Percentiles rank a stretch among this genome's conserved stretches.
Conservation (phyloP, 2,329 filamentous ascomycete species). For the Claviceps purpurea region DNA sequence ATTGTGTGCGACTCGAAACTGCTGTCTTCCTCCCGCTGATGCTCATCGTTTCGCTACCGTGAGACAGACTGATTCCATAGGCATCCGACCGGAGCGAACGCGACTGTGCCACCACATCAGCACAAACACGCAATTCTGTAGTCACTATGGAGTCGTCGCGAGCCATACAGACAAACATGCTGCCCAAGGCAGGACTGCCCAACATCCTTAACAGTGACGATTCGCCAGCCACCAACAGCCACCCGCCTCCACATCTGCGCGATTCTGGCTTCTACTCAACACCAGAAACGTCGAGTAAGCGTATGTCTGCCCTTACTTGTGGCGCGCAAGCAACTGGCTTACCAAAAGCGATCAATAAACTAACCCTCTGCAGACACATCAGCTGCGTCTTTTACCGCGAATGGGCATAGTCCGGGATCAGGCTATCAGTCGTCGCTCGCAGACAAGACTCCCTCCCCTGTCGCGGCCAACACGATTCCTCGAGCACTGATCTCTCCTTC, state of each 20-base stretch:
- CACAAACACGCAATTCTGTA: not conserved
- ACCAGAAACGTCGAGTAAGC: conserved; percentile 28
- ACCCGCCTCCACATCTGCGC: conserved; percentile 20
- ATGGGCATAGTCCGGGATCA: conserved; percentile 28
- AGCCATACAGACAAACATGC: conserved; percentile 6
- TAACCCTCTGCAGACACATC: conserved; percentile 20
- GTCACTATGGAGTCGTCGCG: conserved; percentile 10
- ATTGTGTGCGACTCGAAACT: not conserved
- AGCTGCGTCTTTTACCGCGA: conserved; percentile 24
- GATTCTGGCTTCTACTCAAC: conserved; percentile 33
- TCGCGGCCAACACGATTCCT: conserved; percentile 34
- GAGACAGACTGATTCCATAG: not conserved
- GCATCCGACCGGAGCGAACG: not conserved
- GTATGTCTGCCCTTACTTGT: conserved; percentile 15
- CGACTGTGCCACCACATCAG: not conserved
- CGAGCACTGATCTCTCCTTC: conserved; percentile 42
- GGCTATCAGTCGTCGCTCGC: conserved; percentile 36
- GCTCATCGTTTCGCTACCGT: not conserved
- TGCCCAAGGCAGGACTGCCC: conserved; percentile 23
- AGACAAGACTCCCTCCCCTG: conserved; percentile 52
- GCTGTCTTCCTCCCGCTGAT: not conserved
- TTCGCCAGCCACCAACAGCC: conserved; percentile 13
- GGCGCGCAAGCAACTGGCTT: not conserved
- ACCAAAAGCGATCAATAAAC: conserved; percentile 1
- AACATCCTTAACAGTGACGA: conserved; percentile 27